These are phyloP conservation scores for Gigaspora rosea DNA, from an alignment of 192 early-diverging fungal species.

Conservation along the genomic window DNA sequence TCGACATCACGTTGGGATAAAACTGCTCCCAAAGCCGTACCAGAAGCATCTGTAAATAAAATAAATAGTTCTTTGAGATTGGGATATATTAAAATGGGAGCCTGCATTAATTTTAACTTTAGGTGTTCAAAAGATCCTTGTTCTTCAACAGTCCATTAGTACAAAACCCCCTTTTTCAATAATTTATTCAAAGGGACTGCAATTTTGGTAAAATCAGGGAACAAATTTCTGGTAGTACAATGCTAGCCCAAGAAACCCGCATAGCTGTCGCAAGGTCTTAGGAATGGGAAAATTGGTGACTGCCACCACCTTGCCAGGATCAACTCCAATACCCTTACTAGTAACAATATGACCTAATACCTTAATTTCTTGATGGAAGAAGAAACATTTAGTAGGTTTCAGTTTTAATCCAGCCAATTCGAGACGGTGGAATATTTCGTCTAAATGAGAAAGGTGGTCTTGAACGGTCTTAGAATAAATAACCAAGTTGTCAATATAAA, in stretches of 20 bases:
- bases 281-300: neutral
- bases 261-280: neutral
- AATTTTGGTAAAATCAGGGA: neutral
- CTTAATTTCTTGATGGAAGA: too few relatives aligned
- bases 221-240: neutral
- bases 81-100: neutral
- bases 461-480: neutral
- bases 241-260: neutral
- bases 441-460: neutral
- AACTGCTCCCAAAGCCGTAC: conserved; percentile 1
- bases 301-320: neutral
- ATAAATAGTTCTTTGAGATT: conserved; percentile 15
- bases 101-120: neutral
- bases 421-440: neutral
- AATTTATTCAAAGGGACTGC: neutral
- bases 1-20: neutral
- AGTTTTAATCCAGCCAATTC: neutral
- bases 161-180: neutral
- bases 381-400: too few relatives aligned
- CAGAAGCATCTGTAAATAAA: conserved; percentile 5
- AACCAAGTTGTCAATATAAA: conserved; percentile 2
- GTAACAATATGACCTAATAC: neutral
- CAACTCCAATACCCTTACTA: neutral
- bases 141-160: neutral
- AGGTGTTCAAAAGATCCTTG: neutral